Base-by-base conservation (phyloP, 345 rosid genomes). In the Corchorus capsularis region DNA sequence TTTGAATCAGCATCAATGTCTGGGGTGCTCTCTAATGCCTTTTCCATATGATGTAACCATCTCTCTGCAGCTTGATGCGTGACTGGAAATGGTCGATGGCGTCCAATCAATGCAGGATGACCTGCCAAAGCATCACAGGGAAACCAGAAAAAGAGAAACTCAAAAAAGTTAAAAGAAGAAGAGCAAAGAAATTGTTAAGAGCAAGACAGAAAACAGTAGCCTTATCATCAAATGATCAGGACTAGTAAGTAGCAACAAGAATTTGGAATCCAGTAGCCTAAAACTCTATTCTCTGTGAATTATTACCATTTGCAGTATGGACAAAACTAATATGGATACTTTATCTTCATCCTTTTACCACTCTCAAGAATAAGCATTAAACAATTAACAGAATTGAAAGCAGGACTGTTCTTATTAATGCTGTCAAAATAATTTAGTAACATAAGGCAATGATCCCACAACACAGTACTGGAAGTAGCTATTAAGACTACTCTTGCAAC, bases 1-100 rank as follows among this genome's bases (percentile, higher is more conserved):
- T 90, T 91, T 0, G 97, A 93, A 76, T 91, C 97, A 0, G 80
- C 82, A 15, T 91, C 98, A 47, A 93, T 93, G 56, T 85, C 94
- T 5, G 81, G 68, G 8, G 89, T 82, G 69, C 77, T 85, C 68
- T 90, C 93, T 41, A 94, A 72, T 63, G 98, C 98, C 45, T 84
- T 83, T 78, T 93, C 91, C 98, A 94, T 92, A 79, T 90, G 95
- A 52, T 84, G 85, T 39, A 94, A 81, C 97, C 98, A 94, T 85
- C 95, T 90, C 79, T 87, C 97, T 3, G 95, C 97, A 79, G 97
- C 97, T 74, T 84, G 84, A 81, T 79, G 94, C 0, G 96, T 91
- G 43, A 94, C 96, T 0, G 97, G 96, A 78, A 92, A 94, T 67
- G 94, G 93, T 65, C 96, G 84, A 75, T 92, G 98, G 37, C 98